phyloP scores from a whole-genome alignment of 148 eudicot species.

The Rhododendron ferrugineum region DNA sequence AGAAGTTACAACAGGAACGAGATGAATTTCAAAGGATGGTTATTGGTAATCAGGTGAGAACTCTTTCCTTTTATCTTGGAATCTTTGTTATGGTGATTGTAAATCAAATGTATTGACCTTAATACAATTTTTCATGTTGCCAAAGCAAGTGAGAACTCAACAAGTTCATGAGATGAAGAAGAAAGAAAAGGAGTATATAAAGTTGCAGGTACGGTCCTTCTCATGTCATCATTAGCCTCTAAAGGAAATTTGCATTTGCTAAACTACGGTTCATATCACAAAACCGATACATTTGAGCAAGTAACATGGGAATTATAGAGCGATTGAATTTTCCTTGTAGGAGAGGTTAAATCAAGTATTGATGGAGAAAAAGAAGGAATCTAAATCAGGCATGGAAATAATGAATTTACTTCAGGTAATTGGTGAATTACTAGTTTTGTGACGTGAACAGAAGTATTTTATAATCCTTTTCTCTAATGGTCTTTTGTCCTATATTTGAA shows the following conservation, averaged over 20 bases:
- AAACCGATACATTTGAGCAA: not conserved
- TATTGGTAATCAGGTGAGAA: constrained; percentile 85
- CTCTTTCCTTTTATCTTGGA: not conserved
- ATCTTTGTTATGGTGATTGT: not conserved
- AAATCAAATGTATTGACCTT: not conserved
- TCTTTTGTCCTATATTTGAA: constrained; percentile 10
- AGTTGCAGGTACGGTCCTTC: constrained; percentile 65
- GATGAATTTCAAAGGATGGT: constrained; percentile 99
- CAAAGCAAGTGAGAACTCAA: constrained; percentile 92
- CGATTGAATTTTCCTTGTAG: constrained; percentile 29
- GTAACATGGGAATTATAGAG: not conserved
- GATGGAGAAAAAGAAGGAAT: constrained; percentile 98
- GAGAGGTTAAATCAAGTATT: constrained; percentile 89
- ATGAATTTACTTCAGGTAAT: constrained; percentile 96
- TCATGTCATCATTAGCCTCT: not conserved
- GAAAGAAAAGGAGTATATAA: constrained; percentile 90
- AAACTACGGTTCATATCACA: not conserved
- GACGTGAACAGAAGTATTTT: not conserved
- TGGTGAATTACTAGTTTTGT: constrained; percentile 6
- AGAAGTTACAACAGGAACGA: constrained; percentile 92
- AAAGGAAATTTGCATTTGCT: not conserved
- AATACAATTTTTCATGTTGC: constrained; percentile 10
- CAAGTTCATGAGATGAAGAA: constrained; percentile 99
- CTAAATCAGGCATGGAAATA: constrained; percentile 98
- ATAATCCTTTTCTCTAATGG: constrained; percentile 7